These are phyloP conservation scores for Wilhelminamyces savonicus DNA, from an alignment of 805 yeast species.

Conservation along the genomic window DNA sequence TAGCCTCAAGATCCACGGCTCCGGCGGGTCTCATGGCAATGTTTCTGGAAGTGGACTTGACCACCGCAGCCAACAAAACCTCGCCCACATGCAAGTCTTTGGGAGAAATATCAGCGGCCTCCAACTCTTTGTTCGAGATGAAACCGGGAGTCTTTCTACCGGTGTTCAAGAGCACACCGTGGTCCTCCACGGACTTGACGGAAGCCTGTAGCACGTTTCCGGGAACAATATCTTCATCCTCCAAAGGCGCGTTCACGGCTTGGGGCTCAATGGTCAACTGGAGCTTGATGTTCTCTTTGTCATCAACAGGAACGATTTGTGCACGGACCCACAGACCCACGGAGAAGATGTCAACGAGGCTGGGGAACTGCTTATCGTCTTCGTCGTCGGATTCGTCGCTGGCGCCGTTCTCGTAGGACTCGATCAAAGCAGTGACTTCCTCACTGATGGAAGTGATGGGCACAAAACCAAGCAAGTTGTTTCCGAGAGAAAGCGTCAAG, in stretches of 20 bases:
- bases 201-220: conserved; percentile 72
- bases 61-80: conserved; percentile 57
- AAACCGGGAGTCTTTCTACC: conserved; percentile 67
- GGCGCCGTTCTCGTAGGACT: conserved; percentile 40
- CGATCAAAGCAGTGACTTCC: conserved; percentile 51
- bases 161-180: conserved; percentile 72
- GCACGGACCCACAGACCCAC: conserved; percentile 88
- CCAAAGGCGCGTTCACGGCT: conserved; percentile 55
- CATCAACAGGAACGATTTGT: conserved; percentile 47
- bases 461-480: conserved; percentile 71
- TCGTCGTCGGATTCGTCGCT: conserved; percentile 28
- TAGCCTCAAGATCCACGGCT: conserved; percentile 35
- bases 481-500: conserved; percentile 67
- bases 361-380: conserved; percentile 32
- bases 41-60: conserved; percentile 46
- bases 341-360: conserved; percentile 45
- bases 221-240: conserved; percentile 55
- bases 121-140: conserved; percentile 63
- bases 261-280: conserved; percentile 71
- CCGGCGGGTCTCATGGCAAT: conserved; percentile 47
- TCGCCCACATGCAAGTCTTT: conserved; percentile 50
- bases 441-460: conserved; percentile 69
- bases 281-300: conserved; percentile 46
- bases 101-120: conserved; percentile 26
- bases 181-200: conserved; percentile 81